These are phyloP conservation scores for Candida nonsorbophila DNA, from an alignment of 805 yeast genomes.

Conservation along the genomic window DNA sequence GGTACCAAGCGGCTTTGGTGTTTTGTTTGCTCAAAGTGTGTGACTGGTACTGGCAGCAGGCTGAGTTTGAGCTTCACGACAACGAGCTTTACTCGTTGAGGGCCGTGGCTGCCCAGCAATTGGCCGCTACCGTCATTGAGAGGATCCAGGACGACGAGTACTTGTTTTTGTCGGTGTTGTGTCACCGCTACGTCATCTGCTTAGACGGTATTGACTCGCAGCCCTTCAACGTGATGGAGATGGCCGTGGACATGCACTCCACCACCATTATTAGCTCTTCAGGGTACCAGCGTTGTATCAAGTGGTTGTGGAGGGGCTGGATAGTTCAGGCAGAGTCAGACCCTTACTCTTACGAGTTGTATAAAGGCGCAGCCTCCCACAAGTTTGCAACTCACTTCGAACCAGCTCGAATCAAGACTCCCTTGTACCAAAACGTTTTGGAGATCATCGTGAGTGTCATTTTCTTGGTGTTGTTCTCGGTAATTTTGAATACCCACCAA, in stretches of 20 bases:
- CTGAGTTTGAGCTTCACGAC: conserved; percentile 58
- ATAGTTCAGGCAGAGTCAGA: conserved; percentile 69
- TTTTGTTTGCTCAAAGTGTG: conserved; percentile 73
- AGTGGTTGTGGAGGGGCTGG: conserved; percentile 95
- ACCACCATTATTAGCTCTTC: conserved; percentile 70
- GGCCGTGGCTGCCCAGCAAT: conserved; percentile 64
- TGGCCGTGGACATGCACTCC: conserved; percentile 83
- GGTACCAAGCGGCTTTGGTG: conserved; percentile 63
- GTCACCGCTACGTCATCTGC: conserved; percentile 67
- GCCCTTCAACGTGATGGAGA: conserved; percentile 74
- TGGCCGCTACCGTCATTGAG: conserved; percentile 71
- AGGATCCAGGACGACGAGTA: conserved; percentile 51
- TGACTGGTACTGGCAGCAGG: conserved; percentile 67
- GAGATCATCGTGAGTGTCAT: conserved; percentile 65
- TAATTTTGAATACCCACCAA: conserved; percentile 57
- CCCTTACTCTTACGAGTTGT: conserved; percentile 63
- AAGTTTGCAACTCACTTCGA: conserved; percentile 60
- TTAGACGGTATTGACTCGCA: conserved; percentile 55
- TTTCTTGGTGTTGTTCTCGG: conserved; percentile 57
- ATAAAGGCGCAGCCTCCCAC: conserved; percentile 53
- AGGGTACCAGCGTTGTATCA: conserved; percentile 81
- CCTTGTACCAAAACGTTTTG: conserved; percentile 70
- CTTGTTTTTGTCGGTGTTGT: conserved; percentile 68
- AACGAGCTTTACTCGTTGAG: conserved; percentile 57
- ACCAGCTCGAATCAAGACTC: conserved; percentile 82